Conservation (phyloP, 2,329 filamentous ascomycete genomes). For the Zarea fungicola region DNA sequence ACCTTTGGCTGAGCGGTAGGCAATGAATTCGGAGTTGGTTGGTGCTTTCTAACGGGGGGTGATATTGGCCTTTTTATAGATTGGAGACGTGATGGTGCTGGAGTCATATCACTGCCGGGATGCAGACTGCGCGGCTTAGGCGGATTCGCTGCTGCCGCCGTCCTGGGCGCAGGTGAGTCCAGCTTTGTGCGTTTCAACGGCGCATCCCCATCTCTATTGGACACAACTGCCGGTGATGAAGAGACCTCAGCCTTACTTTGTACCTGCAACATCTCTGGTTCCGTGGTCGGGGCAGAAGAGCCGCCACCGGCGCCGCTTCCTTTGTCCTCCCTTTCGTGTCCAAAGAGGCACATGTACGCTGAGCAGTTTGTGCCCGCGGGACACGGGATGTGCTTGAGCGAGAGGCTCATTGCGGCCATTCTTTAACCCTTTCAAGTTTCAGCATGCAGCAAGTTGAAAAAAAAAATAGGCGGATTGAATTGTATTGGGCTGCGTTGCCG, state of each 20-base stretch:
- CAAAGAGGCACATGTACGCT: constrained; percentile 47
- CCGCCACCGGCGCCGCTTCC: too few species aligned
- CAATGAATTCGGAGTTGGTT: neutral
- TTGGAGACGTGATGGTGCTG: neutral
- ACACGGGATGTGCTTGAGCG: constrained; percentile 46
- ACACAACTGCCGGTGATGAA: too few species aligned
- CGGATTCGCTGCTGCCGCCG: neutral
- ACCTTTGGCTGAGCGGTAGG: constrained; percentile 13
- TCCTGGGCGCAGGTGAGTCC: neutral
- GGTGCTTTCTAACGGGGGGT: constrained; percentile 10
- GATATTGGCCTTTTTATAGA: neutral
- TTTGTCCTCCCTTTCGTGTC: constrained; percentile 31
- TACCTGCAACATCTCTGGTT: too few species aligned
- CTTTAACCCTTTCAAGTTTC: too few species aligned
- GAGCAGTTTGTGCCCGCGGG: constrained; percentile 44
- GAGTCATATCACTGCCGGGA: neutral
- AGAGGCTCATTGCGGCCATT: constrained; percentile 28
- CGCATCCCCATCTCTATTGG: neutral
- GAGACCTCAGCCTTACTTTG: too few species aligned
- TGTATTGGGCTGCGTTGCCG: too few species aligned
- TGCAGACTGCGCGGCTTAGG: neutral
- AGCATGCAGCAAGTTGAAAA: too few species aligned
- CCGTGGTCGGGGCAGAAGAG: neutral
- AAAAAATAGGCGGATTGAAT: too few species aligned
- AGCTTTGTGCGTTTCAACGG: neutral